phyloP scores from a whole-genome alignment of 1,284 basidiomycete species.

The Ceratobasidium sp. region DNA sequence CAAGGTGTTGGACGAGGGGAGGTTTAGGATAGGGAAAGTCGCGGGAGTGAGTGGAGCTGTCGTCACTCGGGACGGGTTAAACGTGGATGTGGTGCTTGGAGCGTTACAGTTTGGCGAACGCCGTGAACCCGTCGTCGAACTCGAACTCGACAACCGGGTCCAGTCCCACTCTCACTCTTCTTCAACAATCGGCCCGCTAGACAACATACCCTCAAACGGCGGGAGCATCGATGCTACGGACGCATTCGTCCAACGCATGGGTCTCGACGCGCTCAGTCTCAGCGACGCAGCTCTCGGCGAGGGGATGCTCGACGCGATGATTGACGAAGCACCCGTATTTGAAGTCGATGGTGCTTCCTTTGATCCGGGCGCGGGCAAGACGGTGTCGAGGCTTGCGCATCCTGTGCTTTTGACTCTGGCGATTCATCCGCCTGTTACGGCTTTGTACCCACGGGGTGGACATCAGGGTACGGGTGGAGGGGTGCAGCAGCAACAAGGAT shows the following conservation, averaged over 20 bases:
- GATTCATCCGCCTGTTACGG: conserved; percentile 70
- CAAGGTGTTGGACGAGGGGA: conserved; percentile 77
- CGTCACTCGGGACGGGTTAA: conserved; percentile 87
- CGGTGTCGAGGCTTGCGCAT: conserved; percentile 86
- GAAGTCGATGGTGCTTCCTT: conserved; percentile 94
- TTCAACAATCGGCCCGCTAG: neutral
- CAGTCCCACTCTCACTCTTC: conserved; percentile 51
- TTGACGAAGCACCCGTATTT: conserved; percentile 92
- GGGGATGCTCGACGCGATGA: conserved; percentile 91
- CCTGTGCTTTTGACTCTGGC: conserved; percentile 92
- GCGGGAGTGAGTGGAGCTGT: conserved; percentile 87
- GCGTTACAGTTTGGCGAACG: conserved; percentile 92
- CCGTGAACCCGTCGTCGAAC: conserved; percentile 94
- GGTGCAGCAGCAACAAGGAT: conserved; percentile 58
- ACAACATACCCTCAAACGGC: conserved; percentile 9
- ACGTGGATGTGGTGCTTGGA: conserved; percentile 95
- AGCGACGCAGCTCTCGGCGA: conserved; percentile 77
- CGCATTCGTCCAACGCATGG: conserved; percentile 84
- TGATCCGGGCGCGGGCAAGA: conserved; percentile 85
- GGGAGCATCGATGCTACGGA: conserved; percentile 75
- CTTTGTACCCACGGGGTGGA: conserved; percentile 45
- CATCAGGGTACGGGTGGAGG: conserved; percentile 53
- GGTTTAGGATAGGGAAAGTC: conserved; percentile 91
- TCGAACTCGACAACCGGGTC: conserved; percentile 83
- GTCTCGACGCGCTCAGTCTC: conserved; percentile 74